A percentile compares a stretch with the other conserved stretches of the same genome.
Evolutionary conservation across 192 early-diverging fungal species (phyloP).

Genomic region (Chytriomyces sp.): DNA sequence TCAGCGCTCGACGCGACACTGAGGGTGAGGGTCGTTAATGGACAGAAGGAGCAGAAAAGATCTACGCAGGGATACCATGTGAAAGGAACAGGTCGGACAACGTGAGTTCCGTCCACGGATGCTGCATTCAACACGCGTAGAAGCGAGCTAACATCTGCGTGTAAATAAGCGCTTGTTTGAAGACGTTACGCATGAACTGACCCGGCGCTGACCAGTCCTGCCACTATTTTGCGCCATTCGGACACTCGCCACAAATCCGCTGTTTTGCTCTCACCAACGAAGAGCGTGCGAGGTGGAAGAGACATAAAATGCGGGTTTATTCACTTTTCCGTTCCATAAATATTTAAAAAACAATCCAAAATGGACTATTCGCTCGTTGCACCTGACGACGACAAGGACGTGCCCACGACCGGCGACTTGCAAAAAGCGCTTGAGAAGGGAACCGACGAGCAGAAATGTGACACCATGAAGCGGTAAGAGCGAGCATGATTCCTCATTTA

Average conservation of each 20-base stretch:
- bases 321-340: background rate
- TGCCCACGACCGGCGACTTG: constrained; percentile 74
- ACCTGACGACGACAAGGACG: constrained; percentile 64
- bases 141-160: background rate
- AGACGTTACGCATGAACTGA: constrained; percentile 32
- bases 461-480: constrained; percentile 83
- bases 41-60: background rate
- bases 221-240: constrained; percentile 47
- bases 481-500: too few species aligned
- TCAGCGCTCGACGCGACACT: background rate
- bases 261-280: constrained; percentile 39
- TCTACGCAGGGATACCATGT: constrained; percentile 36
- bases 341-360: constrained; percentile 4
- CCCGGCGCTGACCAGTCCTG: constrained; percentile 35
- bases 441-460: constrained; percentile 89
- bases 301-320: background rate
- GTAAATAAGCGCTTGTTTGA: constrained; percentile 26
- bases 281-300: constrained; percentile 22
- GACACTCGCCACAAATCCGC: constrained; percentile 40
- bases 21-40: too few species aligned
- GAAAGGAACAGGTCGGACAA: constrained; percentile 41
- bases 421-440: constrained; percentile 84
- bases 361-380: constrained; percentile 34
- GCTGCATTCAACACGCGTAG: background rate
- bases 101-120: background rate